Evolutionary conservation across 352 stramenopile genomes (phyloP).

Genomic region (Pythium pyrilobum): DNA sequence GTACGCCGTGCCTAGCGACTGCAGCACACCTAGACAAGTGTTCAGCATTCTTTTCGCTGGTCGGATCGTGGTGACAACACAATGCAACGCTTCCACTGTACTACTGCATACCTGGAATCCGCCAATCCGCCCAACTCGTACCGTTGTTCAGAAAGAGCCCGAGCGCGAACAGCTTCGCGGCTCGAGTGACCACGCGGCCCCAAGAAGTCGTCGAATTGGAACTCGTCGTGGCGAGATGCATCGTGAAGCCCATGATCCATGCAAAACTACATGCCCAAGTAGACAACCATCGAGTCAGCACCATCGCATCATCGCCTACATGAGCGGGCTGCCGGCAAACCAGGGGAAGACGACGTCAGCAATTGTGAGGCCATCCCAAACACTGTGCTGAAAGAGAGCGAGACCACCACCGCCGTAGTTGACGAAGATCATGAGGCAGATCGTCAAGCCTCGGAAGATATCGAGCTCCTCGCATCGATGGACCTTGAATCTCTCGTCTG

Average conservation of each 20-base stretch:
- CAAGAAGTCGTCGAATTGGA: neutral
- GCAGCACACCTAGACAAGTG: constrained; percentile 44
- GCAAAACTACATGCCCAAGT: constrained; percentile 43
- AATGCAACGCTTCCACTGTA: neutral
- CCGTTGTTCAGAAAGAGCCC: constrained; percentile 75
- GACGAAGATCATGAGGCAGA: constrained; percentile 84
- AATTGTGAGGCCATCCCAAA: constrained; percentile 72
- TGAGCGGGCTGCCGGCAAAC: constrained; percentile 26
- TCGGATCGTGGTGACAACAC: neutral
- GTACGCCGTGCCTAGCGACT: constrained; percentile 55
- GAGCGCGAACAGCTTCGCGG: constrained; percentile 48
- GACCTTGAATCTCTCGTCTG: too few species aligned
- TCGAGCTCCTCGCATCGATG: constrained; percentile 45
- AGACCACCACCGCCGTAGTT: constrained; percentile 83
- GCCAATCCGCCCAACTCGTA: constrained; percentile 43
- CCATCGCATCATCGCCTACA: neutral
- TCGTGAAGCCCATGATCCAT: constrained; percentile 80
- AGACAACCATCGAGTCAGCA: neutral
- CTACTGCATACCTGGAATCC: constrained; percentile 44
- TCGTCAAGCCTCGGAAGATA: constrained; percentile 65
- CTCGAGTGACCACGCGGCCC: constrained; percentile 19
- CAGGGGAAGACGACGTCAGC: constrained; percentile 79
- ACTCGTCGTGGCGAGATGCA: neutral
- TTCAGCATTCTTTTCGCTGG: too few species aligned
- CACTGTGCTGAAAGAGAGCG: constrained; percentile 54